Base-by-base conservation (phyloP, 1,139 yeast species). In the Scheffersomyces insectosa region DNA sequence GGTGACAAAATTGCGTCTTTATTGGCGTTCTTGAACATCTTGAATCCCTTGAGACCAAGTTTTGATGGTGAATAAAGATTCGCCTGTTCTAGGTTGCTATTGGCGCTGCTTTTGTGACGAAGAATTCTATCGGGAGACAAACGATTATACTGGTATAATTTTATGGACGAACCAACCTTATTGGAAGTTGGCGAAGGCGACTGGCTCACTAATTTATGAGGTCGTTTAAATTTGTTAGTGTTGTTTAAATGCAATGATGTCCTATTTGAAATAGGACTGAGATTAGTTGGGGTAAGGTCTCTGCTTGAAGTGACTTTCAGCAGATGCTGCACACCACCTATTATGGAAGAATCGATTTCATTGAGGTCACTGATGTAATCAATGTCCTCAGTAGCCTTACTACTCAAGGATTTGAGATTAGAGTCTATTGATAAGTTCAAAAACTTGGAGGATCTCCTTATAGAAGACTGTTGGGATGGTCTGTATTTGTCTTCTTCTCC, bases 401-500 rank as follows among this genome's bases (percentile, higher is more conserved):
- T 43, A 38, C 44, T 47, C 41, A 48, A 46, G 2, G 51, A 48
- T 20, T 49, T 45, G 39, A 53, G 43, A 43, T 59, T 55, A 12
- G 66, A 65, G 49, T 74, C 77, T 23, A 72, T 70, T n/a, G 77
- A 72, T 16, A 77, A 63, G 49, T 75, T 76, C 42, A 77, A 55
- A 50, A 65, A 77, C 47, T 78, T 77, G 13, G 75, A 68, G 1
- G 81, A 76, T 39, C 80, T 56, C 43, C 70, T 72, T 28, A 74
- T 70, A 15, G 75, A 67, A 9, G 65, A 57, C 33, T 44, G 65
- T 43, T 47, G 60, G 20, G 50, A 46, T 37, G 43, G 52, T 48
- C 35, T 62, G 60, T 33, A 56, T 57, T 50, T 62, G 52, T 46
- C 57, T 47, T 40, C 35, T 5, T 48, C 51, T 12, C 50, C 51